These are phyloP conservation scores for Plasmodium cynomolgi DNA, from an alignment of 169 alveolate species.

Conservation along the genomic window DNA sequence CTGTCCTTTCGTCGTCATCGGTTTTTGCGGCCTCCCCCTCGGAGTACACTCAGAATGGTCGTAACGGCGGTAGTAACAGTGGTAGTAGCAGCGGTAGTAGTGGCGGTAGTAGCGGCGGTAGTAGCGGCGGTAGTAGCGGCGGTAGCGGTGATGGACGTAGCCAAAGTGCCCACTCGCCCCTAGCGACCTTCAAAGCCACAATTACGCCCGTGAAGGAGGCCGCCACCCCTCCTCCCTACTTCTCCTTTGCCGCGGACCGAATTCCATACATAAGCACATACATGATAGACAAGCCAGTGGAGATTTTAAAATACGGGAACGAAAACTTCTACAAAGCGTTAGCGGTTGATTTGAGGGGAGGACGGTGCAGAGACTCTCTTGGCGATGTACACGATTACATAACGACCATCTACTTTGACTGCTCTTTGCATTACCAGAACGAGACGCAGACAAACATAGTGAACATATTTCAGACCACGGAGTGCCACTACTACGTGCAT, in stretches of 20 bases:
- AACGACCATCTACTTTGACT: slow-evolving; percentile 71
- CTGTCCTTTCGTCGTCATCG: background rate
- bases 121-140: background rate
- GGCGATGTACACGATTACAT: slow-evolving; percentile 41
- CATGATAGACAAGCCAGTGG: slow-evolving; percentile 64
- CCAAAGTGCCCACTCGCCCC: background rate
- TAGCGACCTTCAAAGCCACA: background rate
- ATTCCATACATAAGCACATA: slow-evolving; percentile 63
- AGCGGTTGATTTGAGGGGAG: slow-evolving; percentile 72
- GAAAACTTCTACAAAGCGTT: slow-evolving; percentile 64
- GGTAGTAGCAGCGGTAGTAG: background rate
- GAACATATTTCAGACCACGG: slow-evolving; percentile 59
- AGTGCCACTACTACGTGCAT: slow-evolving; percentile 73
- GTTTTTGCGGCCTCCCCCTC: background rate
- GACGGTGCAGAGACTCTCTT: slow-evolving; percentile 47
- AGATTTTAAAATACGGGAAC: slow-evolving; percentile 33
- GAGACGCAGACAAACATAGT: slow-evolving; percentile 45
- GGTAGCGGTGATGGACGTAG: background rate
- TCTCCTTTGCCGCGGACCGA: background rate
- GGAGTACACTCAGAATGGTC: background rate
- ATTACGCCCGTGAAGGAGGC: background rate
- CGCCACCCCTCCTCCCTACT: background rate
- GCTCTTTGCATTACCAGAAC: slow-evolving; percentile 57
- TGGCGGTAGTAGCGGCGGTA: background rate
- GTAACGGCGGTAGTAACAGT: background rate